Conservation (phyloP, 257 asterid species). For the Solanum megistacrolobum region DNA sequence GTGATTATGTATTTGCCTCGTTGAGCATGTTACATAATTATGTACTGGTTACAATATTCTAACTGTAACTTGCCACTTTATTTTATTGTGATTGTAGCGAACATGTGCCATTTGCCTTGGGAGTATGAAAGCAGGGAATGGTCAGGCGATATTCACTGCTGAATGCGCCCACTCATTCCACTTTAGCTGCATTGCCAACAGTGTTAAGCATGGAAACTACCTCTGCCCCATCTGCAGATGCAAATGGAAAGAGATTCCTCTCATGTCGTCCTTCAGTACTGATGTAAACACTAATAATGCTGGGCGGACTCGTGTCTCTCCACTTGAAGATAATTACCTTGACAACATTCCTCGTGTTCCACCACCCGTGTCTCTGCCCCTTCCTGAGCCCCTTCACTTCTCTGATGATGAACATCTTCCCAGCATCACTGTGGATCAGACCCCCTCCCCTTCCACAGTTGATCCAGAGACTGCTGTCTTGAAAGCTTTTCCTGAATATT, state of each 20-base stretch:
- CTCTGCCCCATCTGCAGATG: conserved; percentile 27
- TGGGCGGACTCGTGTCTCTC: conserved; percentile 14
- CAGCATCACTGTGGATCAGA: neutral
- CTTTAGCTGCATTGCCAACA: conserved; percentile 22
- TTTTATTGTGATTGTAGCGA: conserved; percentile 6
- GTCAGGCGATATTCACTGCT: conserved; percentile 31
- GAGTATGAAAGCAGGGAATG: conserved; percentile 15
- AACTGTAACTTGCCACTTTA: neutral
- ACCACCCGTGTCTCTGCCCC: neutral
- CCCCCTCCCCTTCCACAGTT: neutral
- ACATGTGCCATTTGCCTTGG: conserved; percentile 29
- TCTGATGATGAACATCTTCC: conserved; percentile 28
- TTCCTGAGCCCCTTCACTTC: conserved; percentile 3
- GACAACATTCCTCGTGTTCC: neutral
- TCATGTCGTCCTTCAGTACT: conserved; percentile 1
- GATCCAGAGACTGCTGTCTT: neutral
- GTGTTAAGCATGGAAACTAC: conserved; percentile 23
- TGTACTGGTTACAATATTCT: neutral
- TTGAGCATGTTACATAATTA: neutral
- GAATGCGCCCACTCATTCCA: conserved; percentile 34
- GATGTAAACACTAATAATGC: neutral
- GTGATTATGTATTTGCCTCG: neutral
- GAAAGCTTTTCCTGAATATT: conserved; percentile 17
- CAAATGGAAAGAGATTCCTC: conserved; percentile 28
- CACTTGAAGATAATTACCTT: conserved; percentile 1